phyloP scores from a whole-genome alignment of 2,329 filamentous ascomycete species.

The Zasmidium angulare region DNA sequence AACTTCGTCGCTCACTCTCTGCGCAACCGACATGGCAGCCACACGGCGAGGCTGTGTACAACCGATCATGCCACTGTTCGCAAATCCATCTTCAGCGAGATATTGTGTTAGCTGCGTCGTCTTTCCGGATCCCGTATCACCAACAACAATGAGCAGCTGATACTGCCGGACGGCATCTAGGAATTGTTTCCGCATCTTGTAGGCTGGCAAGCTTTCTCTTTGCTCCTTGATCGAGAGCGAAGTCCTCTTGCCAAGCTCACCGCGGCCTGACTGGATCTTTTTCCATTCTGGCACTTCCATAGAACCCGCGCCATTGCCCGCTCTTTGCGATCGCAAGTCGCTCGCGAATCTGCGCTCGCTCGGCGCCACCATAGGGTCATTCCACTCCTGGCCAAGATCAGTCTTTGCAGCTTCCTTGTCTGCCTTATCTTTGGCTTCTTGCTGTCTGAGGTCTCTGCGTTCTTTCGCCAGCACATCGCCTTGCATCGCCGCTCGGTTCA shows the following conservation, averaged over 20 bases:
- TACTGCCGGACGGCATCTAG: slow-evolving; percentile 84
- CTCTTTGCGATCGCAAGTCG: slow-evolving; percentile 71
- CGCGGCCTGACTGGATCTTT: slow-evolving; percentile 69
- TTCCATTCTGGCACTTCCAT: slow-evolving; percentile 92
- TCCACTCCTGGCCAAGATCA: slow-evolving; percentile 87
- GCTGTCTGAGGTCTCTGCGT: slow-evolving; percentile 80
- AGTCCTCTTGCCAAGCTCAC: slow-evolving; percentile 82
- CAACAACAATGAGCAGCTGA: slow-evolving; percentile 92
- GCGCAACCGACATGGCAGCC: slow-evolving; percentile 94
- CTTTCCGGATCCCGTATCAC: slow-evolving; percentile 95
- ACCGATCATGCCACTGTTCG: slow-evolving; percentile 83
- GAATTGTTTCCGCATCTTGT: slow-evolving; percentile 79
- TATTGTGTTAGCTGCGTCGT: slow-evolving; percentile 97
- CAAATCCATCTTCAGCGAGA: slow-evolving; percentile 87
- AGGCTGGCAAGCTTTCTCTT: slow-evolving; percentile 85
- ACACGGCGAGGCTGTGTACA: slow-evolving; percentile 97
- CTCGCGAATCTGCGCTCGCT: slow-evolving; percentile 86
- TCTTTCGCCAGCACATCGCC: slow-evolving; percentile 87
- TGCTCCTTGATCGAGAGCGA: slow-evolving; percentile 94
- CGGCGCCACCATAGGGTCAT: slow-evolving; percentile 89
- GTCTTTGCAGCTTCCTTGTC: slow-evolving; percentile 75
- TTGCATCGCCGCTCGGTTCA: slow-evolving; percentile 94
- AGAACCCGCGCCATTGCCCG: slow-evolving; percentile 50
- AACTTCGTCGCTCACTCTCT: slow-evolving; percentile 94
- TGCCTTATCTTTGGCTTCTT: slow-evolving; percentile 76